Base-by-base conservation (phyloP, 2,329 filamentous ascomycete species). In the Aspergillus fumigatiaffinis region DNA sequence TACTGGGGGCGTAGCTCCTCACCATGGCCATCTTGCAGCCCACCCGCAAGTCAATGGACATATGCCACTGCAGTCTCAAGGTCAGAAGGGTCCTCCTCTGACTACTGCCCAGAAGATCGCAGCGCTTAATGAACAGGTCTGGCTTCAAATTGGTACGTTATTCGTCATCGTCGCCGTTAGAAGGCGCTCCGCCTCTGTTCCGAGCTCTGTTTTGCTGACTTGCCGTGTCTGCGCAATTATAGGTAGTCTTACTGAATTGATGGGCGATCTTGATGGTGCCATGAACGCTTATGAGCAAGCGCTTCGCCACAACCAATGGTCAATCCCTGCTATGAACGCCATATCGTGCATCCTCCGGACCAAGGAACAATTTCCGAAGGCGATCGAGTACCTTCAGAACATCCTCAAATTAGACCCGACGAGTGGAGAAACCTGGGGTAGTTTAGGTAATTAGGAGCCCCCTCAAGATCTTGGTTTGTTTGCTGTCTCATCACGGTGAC, bases 341-440 rank as follows among this genome's bases (percentile, higher is more conserved):
- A 96, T 97, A 63, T 94, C 92, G 58, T 86, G 90, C 73, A 94
- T 97, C 60, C 82, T 97, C 59, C 87, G 95, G 65, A 92, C 90
- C 41, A 91, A 92, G 69, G 94, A 97, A 73, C 90, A 96, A 48
- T 99, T 96, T 67, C 88, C 90, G 48, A 94, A 94, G 71, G 94
- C 94, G 1, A 89, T 97, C 53, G 93, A 97, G 69, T 97, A 93
- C 72, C 82, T 97, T 53, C 88, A 94, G 68, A 90, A 88, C 60
- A 96, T 97, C 58, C 78, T 97, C 54, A 95, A 96, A 76, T 81
- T 97, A 26, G 94, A 99, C 64, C 84, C 82, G 38, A 88, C 86
- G 64, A 97, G 96, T 71, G 94, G 94, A 58, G 94, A 97, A 74
- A 92, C 94, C 48, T 97, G 93, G 94, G 93, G 93, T 50, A 96